Percentiles rank a stretch among this genome's conserved stretches.
Conservation (phyloP, 768 basidiomycete genomes). For the Auricularia sp. region DNA sequence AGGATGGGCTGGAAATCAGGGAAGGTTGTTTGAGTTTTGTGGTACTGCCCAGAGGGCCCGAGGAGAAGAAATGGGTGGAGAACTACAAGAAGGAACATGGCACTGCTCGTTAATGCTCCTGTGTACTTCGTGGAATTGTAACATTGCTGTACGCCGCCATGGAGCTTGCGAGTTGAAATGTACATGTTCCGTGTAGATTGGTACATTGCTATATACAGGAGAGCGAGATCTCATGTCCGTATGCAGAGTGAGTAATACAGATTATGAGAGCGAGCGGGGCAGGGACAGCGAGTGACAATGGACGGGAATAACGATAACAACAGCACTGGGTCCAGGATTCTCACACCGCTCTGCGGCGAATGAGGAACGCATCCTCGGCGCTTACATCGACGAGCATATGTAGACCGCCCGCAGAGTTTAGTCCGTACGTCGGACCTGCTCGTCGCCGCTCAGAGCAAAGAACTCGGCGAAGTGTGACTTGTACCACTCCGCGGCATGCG, state of each 20-base stretch:
- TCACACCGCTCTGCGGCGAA: background rate
- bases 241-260: too few species aligned
- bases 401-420: background rate
- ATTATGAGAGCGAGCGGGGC: too few species aligned
- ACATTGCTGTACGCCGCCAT: too few species aligned
- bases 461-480: background rate
- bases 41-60: conserved; percentile 64
- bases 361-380: background rate
- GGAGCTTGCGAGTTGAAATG: too few species aligned
- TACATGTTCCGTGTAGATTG: too few species aligned
- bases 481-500: background rate
- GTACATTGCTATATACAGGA: too few species aligned
- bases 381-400: background rate
- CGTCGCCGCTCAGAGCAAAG: background rate
- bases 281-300: too few species aligned
- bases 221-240: too few species aligned
- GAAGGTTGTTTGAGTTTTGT: conserved; percentile 75
- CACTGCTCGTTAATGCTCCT: too few species aligned
- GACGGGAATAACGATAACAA: background rate
- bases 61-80: conserved; percentile 77
- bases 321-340: background rate
- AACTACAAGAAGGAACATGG: conserved; percentile 51
- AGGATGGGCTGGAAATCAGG: conserved; percentile 76
- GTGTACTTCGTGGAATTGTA: too few species aligned
- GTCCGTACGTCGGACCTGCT: background rate